A percentile compares a stretch with the other conserved stretches of the same genome.
These are phyloP conservation scores for Globisporangium alternatum DNA, from an alignment of 352 stramenopile species.

Conservation along the genomic window DNA sequence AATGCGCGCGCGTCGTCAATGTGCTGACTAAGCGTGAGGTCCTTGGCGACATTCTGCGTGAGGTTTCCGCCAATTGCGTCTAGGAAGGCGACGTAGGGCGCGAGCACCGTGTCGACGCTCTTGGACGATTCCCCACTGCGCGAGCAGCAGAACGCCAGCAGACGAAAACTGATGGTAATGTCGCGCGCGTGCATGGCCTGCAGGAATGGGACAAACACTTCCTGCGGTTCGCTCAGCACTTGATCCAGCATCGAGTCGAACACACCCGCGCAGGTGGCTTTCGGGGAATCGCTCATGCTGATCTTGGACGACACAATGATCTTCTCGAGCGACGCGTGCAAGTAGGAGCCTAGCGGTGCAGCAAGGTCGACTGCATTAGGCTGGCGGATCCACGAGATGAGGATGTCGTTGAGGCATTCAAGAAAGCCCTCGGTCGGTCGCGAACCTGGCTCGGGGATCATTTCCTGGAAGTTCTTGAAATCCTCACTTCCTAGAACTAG, in stretches of 20 bases:
- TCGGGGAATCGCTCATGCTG: slow-evolving; percentile 54
- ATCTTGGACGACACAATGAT: slow-evolving; percentile 81
- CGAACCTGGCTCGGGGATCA: slow-evolving; percentile 58
- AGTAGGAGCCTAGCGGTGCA: slow-evolving; percentile 51
- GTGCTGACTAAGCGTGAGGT: slow-evolving; percentile 70
- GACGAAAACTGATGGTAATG: slow-evolving; percentile 66
- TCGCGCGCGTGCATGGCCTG: slow-evolving; percentile 75
- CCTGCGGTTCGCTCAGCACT: slow-evolving; percentile 61
- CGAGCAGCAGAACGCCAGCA: slow-evolving; percentile 78
- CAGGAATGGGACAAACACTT: slow-evolving; percentile 78
- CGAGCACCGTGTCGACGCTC: slow-evolving; percentile 50
- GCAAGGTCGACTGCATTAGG: slow-evolving; percentile 70
- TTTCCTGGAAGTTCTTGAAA: slow-evolving; percentile 77
- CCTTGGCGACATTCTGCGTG: slow-evolving; percentile 54
- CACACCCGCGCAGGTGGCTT: slow-evolving; percentile 56
- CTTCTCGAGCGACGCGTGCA: slow-evolving; percentile 60
- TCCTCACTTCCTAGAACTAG: slow-evolving; percentile 62
- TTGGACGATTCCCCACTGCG: slow-evolving; percentile 32
- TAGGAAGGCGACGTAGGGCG: slow-evolving; percentile 65
- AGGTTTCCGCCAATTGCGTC: slow-evolving; percentile 50
- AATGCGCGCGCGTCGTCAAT: slow-evolving; percentile 74
- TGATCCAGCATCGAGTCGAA: slow-evolving; percentile 84
- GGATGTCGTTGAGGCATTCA: slow-evolving; percentile 78
- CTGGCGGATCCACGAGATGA: slow-evolving; percentile 82
- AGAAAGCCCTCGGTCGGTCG: slow-evolving; percentile 69